phyloP scores from a whole-genome alignment of 2,329 filamentous ascomycete species.

The Trichoderma aggressivum region DNA sequence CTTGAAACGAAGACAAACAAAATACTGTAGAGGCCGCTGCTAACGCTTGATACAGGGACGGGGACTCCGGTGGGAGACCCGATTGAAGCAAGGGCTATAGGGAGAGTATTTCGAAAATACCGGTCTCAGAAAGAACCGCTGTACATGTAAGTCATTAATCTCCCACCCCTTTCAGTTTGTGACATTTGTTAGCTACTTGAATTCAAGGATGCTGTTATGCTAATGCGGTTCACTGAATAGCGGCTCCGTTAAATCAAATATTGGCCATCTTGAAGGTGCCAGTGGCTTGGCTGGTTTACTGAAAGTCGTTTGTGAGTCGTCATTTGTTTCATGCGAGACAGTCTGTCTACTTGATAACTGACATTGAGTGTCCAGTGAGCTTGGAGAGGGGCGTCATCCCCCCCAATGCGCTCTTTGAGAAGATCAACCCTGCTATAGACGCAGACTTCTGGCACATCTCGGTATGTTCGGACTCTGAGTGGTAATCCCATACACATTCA shows the following conservation, averaged over 20 bases:
- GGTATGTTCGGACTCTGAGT: too few relatives aligned
- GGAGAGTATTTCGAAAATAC: conserved; percentile 10
- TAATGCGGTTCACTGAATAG: background rate
- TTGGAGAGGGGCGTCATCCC: conserved; percentile 14
- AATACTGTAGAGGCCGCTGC: too few relatives aligned
- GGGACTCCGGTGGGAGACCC: conserved; percentile 24
- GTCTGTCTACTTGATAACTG: background rate
- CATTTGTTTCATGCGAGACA: background rate
- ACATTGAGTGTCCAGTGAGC: background rate
- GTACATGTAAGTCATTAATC: conserved; percentile 24
- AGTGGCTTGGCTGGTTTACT: conserved; percentile 21
- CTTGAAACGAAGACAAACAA: too few relatives aligned
- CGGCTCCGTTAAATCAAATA: conserved; percentile 21
- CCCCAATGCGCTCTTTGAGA: background rate
- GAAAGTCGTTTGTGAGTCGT: conserved; percentile 1
- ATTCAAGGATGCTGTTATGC: too few relatives aligned
- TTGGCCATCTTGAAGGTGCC: conserved; percentile 22
- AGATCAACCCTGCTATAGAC: conserved; percentile 14
- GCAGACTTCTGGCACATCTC: conserved; percentile 18
- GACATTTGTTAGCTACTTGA: too few relatives aligned
- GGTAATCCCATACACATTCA: too few relatives aligned
- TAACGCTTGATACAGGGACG: too few relatives aligned
- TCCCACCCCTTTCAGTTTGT: too few relatives aligned
- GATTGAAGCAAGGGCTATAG: conserved; percentile 17
- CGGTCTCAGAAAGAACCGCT: conserved; percentile 24